These are phyloP conservation scores for Tetracladium maxilliforme DNA, from an alignment of 2,329 filamentous ascomycete genomes.

Conservation along the genomic window DNA sequence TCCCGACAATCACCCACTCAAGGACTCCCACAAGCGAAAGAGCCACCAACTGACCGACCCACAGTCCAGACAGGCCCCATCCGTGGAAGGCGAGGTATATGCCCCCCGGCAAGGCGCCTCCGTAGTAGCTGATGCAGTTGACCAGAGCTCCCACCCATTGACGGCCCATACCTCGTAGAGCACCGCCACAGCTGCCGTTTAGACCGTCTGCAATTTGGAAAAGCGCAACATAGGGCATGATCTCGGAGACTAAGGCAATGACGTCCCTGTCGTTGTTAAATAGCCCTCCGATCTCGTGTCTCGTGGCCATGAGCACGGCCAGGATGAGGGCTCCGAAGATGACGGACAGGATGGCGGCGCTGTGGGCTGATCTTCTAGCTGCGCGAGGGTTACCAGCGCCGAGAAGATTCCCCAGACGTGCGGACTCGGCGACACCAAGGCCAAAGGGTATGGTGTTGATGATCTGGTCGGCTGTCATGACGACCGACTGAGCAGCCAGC, in stretches of 20 bases:
- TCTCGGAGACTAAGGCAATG: slow-evolving; percentile 54
- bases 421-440: slow-evolving; percentile 66
- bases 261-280: slow-evolving; percentile 71
- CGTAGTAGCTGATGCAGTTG: slow-evolving; percentile 74
- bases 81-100: slow-evolving; percentile 78
- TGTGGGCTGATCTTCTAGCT: slow-evolving; percentile 59
- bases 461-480: slow-evolving; percentile 80
- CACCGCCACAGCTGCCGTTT: slow-evolving; percentile 73
- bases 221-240: slow-evolving; percentile 75
- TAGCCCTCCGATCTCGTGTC: slow-evolving; percentile 58
- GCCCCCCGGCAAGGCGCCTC: slow-evolving; percentile 64
- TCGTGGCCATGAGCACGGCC: slow-evolving; percentile 52
- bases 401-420: slow-evolving; percentile 66
- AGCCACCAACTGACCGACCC: slow-evolving; percentile 72
- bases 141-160: slow-evolving; percentile 76
- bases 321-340: slow-evolving; percentile 54
- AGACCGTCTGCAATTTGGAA: slow-evolving; percentile 86
- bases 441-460: slow-evolving; percentile 74
- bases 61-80: slow-evolving; percentile 68
- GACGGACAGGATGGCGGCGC: slow-evolving; percentile 59
- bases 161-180: slow-evolving; percentile 68
- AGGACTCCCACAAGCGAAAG: slow-evolving; percentile 64
- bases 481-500: slow-evolving; percentile 71
- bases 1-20: slow-evolving; percentile 68
- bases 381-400: slow-evolving; percentile 51